Evolutionary conservation across 164 flowering plant genomes (phyloP).

Genomic region (Dillenia turbinata): DNA sequence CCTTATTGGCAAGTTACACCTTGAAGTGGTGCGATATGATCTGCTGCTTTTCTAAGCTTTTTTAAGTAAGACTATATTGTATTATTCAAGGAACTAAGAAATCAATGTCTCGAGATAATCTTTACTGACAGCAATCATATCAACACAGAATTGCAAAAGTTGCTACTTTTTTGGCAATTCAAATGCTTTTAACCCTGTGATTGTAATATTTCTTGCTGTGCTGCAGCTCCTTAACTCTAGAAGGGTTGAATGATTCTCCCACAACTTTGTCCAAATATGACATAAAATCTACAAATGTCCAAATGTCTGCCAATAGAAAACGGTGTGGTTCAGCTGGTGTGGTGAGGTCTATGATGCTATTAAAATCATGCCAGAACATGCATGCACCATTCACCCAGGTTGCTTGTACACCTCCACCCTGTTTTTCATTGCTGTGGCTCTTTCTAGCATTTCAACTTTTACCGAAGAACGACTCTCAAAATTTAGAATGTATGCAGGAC

Average conservation of each 20-base stretch:
- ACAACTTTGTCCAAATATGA: constrained; percentile 3
- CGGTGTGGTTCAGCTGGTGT: constrained; percentile 83
- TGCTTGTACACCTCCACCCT: constrained; percentile 2
- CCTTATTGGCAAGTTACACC: too few species aligned
- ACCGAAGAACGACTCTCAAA: too few species aligned
- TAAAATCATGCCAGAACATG: constrained; percentile 71
- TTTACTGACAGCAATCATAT: too few species aligned
- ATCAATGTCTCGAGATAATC: too few species aligned
- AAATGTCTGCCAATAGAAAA: constrained; percentile 20
- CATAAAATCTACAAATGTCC: constrained; percentile 14
- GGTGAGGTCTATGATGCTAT: constrained; percentile 80
- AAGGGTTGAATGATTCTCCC: constrained; percentile 15
- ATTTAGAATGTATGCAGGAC: constrained; percentile 43
- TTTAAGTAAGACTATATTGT: too few species aligned
- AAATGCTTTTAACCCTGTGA: too few species aligned
- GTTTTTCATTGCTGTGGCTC: neutral
- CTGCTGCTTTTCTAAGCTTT: too few species aligned
- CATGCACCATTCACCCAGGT: constrained; percentile 95
- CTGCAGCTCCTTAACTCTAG: constrained; percentile 24
- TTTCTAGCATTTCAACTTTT: neutral
- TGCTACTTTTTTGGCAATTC: too few species aligned
- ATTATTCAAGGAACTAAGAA: too few species aligned
- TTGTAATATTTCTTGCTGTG: constrained; percentile 1
- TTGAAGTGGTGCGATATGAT: too few species aligned
- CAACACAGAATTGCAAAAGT: too few species aligned